A percentile compares a stretch with the other conserved stretches of the same genome.
Conservation (phyloP, 2,329 filamentous ascomycete species). For the Trichoderma atroviride region DNA sequence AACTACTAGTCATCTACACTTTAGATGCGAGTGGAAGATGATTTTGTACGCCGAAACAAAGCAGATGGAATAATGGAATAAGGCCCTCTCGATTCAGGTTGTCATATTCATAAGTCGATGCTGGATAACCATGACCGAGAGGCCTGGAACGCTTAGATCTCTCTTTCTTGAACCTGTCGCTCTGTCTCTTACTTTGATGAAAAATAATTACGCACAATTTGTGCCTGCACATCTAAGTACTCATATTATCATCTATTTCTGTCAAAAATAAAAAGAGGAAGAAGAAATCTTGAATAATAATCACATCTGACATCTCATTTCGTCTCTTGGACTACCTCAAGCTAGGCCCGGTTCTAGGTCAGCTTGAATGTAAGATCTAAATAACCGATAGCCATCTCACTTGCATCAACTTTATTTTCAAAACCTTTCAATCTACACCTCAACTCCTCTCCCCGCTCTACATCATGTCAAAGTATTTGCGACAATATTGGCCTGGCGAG, state of each 20-base stretch:
- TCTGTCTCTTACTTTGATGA: neutral
- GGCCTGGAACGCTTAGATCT: neutral
- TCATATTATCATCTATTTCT: neutral
- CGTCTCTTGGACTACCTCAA: neutral
- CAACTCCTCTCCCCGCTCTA: neutral
- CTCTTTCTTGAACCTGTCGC: neutral
- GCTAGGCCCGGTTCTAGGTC: neutral
- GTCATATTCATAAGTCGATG: no score
- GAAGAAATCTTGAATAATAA: neutral
- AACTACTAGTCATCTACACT: no score
- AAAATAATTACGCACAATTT: no score
- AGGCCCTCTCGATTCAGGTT: no score
- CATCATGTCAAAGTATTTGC: neutral
- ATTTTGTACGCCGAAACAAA: no score
- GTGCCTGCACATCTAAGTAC: neutral
- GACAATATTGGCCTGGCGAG: constrained; percentile 33
- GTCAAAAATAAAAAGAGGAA: neutral
- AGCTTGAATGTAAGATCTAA: neutral
- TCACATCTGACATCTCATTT: neutral
- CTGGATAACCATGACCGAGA: no score
- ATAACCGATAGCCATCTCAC: neutral
- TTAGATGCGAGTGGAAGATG: no score
- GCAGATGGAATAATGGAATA: no score
- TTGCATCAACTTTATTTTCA: neutral
- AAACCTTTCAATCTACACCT: neutral